Conservation (phyloP, 345 rosid species). For the Abelmoschus esculentus region DNA sequence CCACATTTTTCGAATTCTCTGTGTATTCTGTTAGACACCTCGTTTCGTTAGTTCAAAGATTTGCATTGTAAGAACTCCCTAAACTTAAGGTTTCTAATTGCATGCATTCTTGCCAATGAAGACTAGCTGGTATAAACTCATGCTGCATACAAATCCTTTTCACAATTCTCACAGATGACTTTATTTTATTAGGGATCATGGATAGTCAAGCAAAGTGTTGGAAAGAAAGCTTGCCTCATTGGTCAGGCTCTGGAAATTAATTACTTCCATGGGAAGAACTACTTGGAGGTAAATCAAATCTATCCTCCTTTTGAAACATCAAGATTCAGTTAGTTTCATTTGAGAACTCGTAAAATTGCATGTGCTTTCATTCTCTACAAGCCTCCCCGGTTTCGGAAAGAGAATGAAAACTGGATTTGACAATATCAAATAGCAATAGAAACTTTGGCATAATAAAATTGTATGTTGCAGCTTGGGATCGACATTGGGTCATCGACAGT, state of each 20-base stretch:
- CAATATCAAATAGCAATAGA: background rate
- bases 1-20: background rate
- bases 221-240: conserved; percentile 88
- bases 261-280: conserved; percentile 82
- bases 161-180: conserved; percentile 5
- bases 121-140: background rate
- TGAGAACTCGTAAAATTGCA: too few relatives aligned
- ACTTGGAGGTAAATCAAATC: conserved; percentile 58
- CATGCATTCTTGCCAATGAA: background rate
- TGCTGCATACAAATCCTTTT: background rate
- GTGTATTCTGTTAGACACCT: background rate
- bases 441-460: background rate
- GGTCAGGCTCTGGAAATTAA: conserved; percentile 92
- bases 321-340: too few relatives aligned
- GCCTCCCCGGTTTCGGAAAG: too few relatives aligned
- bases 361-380: too few relatives aligned
- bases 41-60: background rate
- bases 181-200: conserved; percentile 70
- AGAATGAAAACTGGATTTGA: background rate
- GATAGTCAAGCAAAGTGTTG: conserved; percentile 97
- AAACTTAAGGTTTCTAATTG: background rate
- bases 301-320: too few relatives aligned
- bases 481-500: conserved; percentile 92
- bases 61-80: background rate
- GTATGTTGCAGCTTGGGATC: conserved; percentile 61